A percentile compares a stretch with the other conserved stretches of the same genome.
Conservation (phyloP, 2,329 filamentous ascomycete species). For the Penicillium decumbens region DNA sequence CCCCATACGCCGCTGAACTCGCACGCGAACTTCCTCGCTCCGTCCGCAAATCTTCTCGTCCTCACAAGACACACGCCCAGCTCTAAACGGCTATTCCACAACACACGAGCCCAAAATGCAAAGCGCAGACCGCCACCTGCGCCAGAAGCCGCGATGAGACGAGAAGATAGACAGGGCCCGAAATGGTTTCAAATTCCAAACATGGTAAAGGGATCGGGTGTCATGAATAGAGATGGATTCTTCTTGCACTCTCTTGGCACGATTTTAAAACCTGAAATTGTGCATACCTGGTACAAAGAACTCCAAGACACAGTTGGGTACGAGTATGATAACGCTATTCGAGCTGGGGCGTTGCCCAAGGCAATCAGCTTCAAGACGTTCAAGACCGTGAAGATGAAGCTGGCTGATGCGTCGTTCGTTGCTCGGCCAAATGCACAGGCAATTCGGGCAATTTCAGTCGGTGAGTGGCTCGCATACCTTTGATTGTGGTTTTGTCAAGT, state of each 20-base stretch:
- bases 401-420: slow-evolving; percentile 12
- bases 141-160: background rate
- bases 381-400: slow-evolving; percentile 8
- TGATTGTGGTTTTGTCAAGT: background rate
- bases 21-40: background rate
- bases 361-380: slow-evolving; percentile 17
- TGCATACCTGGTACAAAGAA: background rate
- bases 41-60: slow-evolving; percentile 1
- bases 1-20: background rate
- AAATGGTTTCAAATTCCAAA: background rate
- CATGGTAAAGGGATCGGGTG: background rate
- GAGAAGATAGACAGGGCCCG: background rate
- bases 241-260: background rate
- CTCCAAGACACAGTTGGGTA: background rate
- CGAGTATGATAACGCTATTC: slow-evolving; percentile 4
- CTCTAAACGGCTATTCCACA: slow-evolving; percentile 10
- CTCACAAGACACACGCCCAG: background rate
- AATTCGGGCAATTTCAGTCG: slow-evolving; percentile 17
- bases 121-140: background rate
- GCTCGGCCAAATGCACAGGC: slow-evolving; percentile 7
- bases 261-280: background rate
- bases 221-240: background rate
- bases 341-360: slow-evolving; percentile 2
- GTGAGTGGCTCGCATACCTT: slow-evolving; percentile 4
- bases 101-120: slow-evolving; percentile 2